Percentiles rank a stretch among this genome's conserved stretches.
These are phyloP conservation scores for Zygotorulaspora danielsina DNA, from an alignment of 805 yeast species.

Conservation along the genomic window DNA sequence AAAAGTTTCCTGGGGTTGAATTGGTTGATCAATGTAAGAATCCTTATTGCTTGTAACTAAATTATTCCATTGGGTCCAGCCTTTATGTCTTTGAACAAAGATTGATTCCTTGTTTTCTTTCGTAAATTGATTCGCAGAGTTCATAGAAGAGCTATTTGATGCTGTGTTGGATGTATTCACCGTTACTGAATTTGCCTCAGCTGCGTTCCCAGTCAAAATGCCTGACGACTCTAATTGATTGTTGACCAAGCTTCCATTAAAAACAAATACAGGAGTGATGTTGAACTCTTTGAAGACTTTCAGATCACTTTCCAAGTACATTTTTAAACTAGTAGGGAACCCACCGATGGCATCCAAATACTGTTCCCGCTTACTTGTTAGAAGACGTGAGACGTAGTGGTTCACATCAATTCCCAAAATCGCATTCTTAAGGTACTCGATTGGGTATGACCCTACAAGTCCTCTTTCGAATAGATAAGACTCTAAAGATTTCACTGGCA, in stretches of 20 bases:
- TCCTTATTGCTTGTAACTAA: conserved; percentile 33
- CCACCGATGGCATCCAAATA: conserved; percentile 77
- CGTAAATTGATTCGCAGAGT: conserved; percentile 14
- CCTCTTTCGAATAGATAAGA: conserved; percentile 64
- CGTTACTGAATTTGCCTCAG: conserved; percentile 22
- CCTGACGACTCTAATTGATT: conserved; percentile 34
- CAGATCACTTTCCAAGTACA: conserved; percentile 58
- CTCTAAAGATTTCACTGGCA: conserved; percentile 57
- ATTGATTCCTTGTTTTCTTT: conserved; percentile 31
- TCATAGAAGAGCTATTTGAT: conserved; percentile 10
- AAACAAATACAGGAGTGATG: conserved; percentile 76
- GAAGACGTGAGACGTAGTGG: conserved; percentile 63
- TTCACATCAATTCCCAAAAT: conserved; percentile 80
- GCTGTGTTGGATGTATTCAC: conserved; percentile 8
- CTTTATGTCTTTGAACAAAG: conserved; percentile 43
- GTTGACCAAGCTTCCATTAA: conserved; percentile 56
- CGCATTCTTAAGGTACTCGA: conserved; percentile 61
- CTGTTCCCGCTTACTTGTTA: conserved; percentile 61
- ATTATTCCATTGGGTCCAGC: conserved; percentile 44
- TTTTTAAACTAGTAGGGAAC: conserved; percentile 58
- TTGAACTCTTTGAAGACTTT: conserved; percentile 53
- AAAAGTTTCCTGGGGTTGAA: conserved; percentile 44
- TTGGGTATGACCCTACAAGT: conserved; percentile 54
- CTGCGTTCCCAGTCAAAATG: conserved; percentile 24
- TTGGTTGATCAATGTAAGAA: conserved; percentile 35